Base-by-base conservation (phyloP, 202 grass and related monocot species). In the Dendrocalamus latiflorus region DNA sequence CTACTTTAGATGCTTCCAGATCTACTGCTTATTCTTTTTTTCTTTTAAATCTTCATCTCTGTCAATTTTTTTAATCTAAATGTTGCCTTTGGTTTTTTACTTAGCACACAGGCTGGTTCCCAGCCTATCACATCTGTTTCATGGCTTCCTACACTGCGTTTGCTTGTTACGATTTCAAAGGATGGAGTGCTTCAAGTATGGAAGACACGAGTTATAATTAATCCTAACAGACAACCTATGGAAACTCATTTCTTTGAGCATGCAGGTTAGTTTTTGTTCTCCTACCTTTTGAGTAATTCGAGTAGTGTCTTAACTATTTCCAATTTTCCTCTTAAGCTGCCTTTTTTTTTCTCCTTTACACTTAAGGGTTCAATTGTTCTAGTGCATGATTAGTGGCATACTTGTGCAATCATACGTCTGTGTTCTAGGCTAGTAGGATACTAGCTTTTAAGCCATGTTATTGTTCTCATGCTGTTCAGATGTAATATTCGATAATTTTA, bases 211-310 rank as follows among this genome's bases (percentile, higher is more conserved):
- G 95, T 98, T 55, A 84, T 93, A 36, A 89, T 93, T 77, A 98
- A 95, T 79, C 81, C 83, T 72, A 98, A 95, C 51, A 85, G 87
- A 83, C 95, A 95, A 81, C 93, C 95, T 22, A 92, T 93, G 90
- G 91, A 91, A 88, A 91, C 95, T 82, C 89, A 93, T 78, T 98
- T 98, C 85, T 98, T 98, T 81, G 95, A 98, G 87, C 87, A 74
- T 16, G 93, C 95, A 90, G 93, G 93, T 95, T 81, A 82, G 24
- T 67, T 81, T 82, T 74, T 67, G 33, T 26, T 81, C 37, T 75
- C 83, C 72, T 54, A 18, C 55, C 20, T 62, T 51, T 75, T 75
- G 10, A 61, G 30, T 62, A 43, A 75, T 55, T 53, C 3, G 33
- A 80, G 1, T 60, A 58, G 34, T 59, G 17, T 5, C 4, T 9